Base-by-base conservation (phyloP, 2,329 filamentous ascomycete species). In the Uncinocarpus reesii region DNA sequence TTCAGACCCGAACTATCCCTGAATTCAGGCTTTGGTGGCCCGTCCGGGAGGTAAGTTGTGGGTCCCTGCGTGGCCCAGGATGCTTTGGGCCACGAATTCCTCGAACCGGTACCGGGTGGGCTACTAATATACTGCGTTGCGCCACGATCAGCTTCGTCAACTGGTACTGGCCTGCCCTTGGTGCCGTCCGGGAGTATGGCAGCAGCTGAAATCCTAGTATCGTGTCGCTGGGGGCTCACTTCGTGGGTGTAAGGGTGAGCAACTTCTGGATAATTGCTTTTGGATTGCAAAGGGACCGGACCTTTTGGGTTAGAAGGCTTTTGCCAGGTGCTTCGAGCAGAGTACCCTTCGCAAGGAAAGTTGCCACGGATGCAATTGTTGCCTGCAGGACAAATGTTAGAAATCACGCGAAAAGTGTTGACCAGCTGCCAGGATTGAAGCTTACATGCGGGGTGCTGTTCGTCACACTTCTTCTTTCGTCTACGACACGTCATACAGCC, bases 381-480 rank as follows among this genome's bases (percentile, higher is more conserved):
- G 69, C 84, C 85, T 90, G 53, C 15, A 44, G 48, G 36, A 15
- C 11, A 11, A 52, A 42, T 23, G 52, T 42, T 43, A 49, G 42
- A 49, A 47, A 40, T 26, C 29, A 53, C 20, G 47, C 37, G 20
- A 44, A 26, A 16, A 23, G 21, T 28, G 50, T 37, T 52, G 40
- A 24, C 23, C 28, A 46, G 18, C 11, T 10, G 11, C 7, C n/a
- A n/a, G 26, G 3, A 28, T 24, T 16, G 32, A 35, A 42, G 65
- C 84, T 74, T 74, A 93, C 92, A 96, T 65, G 87, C 81, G 21
- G 92, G 92, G 65, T 94, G 93, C 47, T 78, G 78, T 71, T 96
- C 92, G 62, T 96, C 90, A 62, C 92, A 96, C 69, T 96, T 96
- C 79, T 96, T 96, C 76, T 96, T 96, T 51, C 90, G 78, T 62